Base-by-base conservation (phyloP, 1,284 basidiomycete species). In the Cerrena zonata region DNA sequence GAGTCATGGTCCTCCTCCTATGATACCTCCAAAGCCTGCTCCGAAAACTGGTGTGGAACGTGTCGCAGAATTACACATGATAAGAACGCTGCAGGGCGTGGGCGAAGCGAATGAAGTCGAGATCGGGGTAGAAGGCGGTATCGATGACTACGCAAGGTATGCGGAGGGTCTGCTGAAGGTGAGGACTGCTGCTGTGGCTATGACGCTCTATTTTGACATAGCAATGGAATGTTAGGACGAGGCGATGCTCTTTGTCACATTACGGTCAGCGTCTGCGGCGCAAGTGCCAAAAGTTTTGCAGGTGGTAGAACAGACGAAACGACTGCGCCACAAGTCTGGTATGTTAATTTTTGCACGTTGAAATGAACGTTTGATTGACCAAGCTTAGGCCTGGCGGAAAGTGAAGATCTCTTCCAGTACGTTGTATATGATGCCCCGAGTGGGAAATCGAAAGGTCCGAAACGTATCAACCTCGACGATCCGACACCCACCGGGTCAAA, bases 211-310 rank as follows among this genome's bases (percentile, higher is more conserved):
- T n/a, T n/a, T n/a, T n/a, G n/a, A n/a, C 15, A 38, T n/a, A 25
- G 24, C 45, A 18, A 13, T 41, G 49, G 12, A 51, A 40, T 24
- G 27, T 10, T 53, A 88, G 85, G 86, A 90, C 53, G 82, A 87
- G 51, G 80, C 83, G 2, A 85, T 91, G 80, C 65, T 91, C 11
- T 90, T 90, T 59, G 77, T 91, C 52, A 82, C 82, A 2, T 67
- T 92, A 15, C 76, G 79, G 19, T 86, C 88, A 2, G 76, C 78
- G 26, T 75, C 78, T n/a, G 67, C 80, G 1, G 71, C 75, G 4
- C 74, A 86, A 26, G 88, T 91, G 2, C 78, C 85, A 1, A 90
- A 89, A 60, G 87, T 90, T 0, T 72, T 92, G 24, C 81, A 81
- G 47, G 79, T 91, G 0, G 88, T 90, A 0, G 87, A 91, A 57